These are phyloP conservation scores for Cryptococcus depauperatus DNA, from an alignment of 1,284 basidiomycete genomes.

Conservation along the genomic window DNA sequence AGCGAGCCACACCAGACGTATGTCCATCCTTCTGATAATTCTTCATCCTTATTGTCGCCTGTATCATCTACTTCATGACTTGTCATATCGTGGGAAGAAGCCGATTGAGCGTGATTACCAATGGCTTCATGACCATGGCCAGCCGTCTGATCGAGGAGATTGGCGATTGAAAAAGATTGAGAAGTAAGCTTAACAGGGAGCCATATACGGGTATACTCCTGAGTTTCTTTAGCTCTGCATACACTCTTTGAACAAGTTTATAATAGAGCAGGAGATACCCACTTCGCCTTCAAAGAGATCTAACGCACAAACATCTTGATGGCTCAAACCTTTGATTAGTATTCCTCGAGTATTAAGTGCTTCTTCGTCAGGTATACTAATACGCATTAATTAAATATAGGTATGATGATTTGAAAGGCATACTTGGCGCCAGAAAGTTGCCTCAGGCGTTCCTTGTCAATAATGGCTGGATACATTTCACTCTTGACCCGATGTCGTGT, in stretches of 20 bases:
- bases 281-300: constrained; percentile 75
- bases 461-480: constrained; percentile 69
- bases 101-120: constrained; percentile 4
- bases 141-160: too few relatives aligned
- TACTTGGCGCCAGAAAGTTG: constrained; percentile 14
- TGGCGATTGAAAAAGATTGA: neutral
- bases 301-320: constrained; percentile 53
- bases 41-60: constrained; percentile 7
- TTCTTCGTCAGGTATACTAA: constrained; percentile 27
- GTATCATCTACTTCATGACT: too few relatives aligned
- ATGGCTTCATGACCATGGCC: constrained; percentile 9
- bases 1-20: constrained; percentile 59
- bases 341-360: constrained; percentile 59
- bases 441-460: constrained; percentile 38
- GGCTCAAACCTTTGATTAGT: constrained; percentile 58
- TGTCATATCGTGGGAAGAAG: too few relatives aligned
- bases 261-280: constrained; percentile 43
- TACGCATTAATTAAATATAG: too few relatives aligned
- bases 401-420: constrained; percentile 3
- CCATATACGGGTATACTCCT: neutral
- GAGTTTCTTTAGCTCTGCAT: neutral
- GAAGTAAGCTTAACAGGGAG: neutral
- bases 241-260: neutral
- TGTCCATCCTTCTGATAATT: constrained; percentile 49
- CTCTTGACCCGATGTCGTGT: constrained; percentile 62